These are phyloP conservation scores for apple (Malus domestica) DNA, from an alignment of 306 rosid genomes.

Conservation along the genomic window DNA sequence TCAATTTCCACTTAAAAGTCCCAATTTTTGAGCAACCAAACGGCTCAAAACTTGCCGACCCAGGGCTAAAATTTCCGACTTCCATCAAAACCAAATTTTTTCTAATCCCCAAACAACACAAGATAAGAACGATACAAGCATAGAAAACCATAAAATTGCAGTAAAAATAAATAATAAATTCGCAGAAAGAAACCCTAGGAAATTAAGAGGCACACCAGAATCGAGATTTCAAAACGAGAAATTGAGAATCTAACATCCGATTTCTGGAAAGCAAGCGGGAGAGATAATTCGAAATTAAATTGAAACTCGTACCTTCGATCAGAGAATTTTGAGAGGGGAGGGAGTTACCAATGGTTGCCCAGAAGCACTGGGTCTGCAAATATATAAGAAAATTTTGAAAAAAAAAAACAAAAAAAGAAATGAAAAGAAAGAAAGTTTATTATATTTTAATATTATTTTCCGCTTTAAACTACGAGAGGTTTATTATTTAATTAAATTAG, in stretches of 20 bases:
- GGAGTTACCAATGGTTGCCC: neutral
- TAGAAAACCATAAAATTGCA: neutral
- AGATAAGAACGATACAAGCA: neutral
- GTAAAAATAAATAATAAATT: too few species aligned
- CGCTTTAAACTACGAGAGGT: too few species aligned
- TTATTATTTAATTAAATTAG: too few species aligned
- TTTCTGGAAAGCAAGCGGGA: neutral
- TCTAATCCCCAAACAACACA: neutral
- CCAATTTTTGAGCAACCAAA: neutral
- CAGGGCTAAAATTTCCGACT: neutral
- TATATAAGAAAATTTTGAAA: neutral
- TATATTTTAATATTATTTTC: too few species aligned
- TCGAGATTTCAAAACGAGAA: neutral
- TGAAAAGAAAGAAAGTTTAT: neutral
- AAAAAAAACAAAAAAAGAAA: neutral
- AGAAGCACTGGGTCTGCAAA: neutral
- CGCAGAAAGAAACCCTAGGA: constrained; percentile 5
- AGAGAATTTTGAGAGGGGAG: neutral
- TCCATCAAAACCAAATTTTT: neutral
- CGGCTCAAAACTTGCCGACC: neutral
- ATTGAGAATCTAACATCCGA: neutral
- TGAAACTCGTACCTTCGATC: constrained; percentile 9
- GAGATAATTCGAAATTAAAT: neutral
- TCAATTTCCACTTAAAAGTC: neutral
- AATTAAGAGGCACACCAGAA: neutral